Evolutionary conservation across 768 basidiomycete genomes (phyloP).

Genomic region (Phanerodontia chrysosporium): DNA sequence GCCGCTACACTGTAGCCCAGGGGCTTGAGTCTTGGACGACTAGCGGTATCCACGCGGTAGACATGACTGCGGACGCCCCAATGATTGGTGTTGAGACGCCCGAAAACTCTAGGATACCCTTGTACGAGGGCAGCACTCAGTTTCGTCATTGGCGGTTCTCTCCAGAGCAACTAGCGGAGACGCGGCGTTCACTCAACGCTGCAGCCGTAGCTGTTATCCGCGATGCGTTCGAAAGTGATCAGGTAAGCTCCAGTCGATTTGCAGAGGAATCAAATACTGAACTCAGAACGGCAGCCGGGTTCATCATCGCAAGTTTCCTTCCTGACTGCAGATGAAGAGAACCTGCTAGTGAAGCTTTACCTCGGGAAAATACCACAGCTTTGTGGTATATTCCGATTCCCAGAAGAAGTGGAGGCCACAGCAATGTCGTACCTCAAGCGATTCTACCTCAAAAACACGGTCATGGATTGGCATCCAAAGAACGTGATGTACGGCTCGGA

Average conservation of each 20-base stretch:
- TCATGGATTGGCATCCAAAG: slow-evolving; percentile 99
- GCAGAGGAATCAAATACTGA: too few relatives aligned
- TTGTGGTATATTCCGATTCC: slow-evolving; percentile 81
- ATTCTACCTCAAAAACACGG: slow-evolving; percentile 96
- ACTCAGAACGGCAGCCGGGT: too few relatives aligned
- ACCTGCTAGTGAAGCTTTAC: slow-evolving; percentile 85
- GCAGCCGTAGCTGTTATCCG: slow-evolving; percentile 76
- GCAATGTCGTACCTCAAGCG: slow-evolving; percentile 90
- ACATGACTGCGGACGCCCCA: slow-evolving; percentile 5
- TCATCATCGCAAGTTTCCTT: slow-evolving; percentile 73
- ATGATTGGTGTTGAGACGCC: background rate
- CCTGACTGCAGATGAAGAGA: slow-evolving; percentile 78
- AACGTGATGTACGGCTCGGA: slow-evolving; percentile 79
- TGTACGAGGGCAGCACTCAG: slow-evolving; percentile 80
- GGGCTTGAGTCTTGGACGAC: too few relatives aligned
- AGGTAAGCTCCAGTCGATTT: too few relatives aligned
- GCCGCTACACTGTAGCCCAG: too few relatives aligned
- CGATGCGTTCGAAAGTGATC: slow-evolving; percentile 71
- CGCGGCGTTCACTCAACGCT: slow-evolving; percentile 65
- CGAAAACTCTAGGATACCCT: slow-evolving; percentile 25
- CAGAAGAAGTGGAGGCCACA: slow-evolving; percentile 91
- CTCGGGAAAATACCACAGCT: slow-evolving; percentile 80
- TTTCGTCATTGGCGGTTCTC: slow-evolving; percentile 90
- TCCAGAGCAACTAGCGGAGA: slow-evolving; percentile 50
- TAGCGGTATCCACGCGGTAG: background rate